phyloP scores from a whole-genome alignment of 2,329 filamentous ascomycete species.

The Fusarium sp. region DNA sequence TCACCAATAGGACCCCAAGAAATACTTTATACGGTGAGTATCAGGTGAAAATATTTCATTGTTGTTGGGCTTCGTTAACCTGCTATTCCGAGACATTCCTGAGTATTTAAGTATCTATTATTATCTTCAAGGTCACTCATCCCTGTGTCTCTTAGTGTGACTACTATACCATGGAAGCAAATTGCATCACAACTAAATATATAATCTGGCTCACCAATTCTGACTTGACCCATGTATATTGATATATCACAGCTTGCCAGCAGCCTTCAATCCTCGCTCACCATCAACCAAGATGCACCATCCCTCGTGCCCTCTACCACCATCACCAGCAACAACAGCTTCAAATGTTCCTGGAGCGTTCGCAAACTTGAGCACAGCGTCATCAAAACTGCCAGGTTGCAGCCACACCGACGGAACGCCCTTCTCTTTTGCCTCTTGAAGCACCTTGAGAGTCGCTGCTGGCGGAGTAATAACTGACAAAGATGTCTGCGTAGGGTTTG shows the following conservation, averaged over 20 bases:
- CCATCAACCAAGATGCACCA: conserved; percentile 93
- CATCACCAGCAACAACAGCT: conserved; percentile 75
- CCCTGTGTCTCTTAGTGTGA: not conserved
- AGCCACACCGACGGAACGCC: conserved; percentile 85
- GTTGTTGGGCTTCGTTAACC: not conserved
- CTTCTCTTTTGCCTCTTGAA: conserved; percentile 81
- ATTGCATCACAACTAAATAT: not conserved
- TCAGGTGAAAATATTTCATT: not conserved
- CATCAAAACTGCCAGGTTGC: conserved; percentile 90
- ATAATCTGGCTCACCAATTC: not conserved
- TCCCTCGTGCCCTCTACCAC: conserved; percentile 76
- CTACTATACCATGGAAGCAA: not conserved
- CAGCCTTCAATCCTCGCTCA: conserved; percentile 70
- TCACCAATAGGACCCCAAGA: conserved; percentile 5
- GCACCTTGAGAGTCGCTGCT: conserved; percentile 76
- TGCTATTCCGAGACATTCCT: not conserved
- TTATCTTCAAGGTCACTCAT: not conserved
- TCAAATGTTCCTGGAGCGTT: conserved; percentile 70
- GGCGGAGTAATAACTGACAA: conserved; percentile 92
- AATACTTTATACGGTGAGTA: conserved; percentile 2
- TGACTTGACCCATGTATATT: not conserved
- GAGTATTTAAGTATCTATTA: not conserved
- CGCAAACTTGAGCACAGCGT: conserved; percentile 78
- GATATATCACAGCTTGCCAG: conserved; percentile 62
- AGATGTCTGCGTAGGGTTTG: conserved; percentile 75